Conservation (phyloP, 192 early-diverging fungal species). For the Rhizophagus sp. region DNA sequence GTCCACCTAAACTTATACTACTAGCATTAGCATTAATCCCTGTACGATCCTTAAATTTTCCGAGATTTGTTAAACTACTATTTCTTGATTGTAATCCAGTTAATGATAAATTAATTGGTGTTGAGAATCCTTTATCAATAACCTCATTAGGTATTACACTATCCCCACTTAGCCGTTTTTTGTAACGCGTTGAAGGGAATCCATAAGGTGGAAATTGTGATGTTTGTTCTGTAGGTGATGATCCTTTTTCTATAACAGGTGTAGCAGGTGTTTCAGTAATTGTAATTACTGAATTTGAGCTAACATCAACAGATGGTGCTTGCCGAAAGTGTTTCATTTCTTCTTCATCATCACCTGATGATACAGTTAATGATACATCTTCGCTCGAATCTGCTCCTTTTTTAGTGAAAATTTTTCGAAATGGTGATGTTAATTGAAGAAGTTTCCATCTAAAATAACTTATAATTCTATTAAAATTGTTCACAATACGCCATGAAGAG, state of each 20-base stretch:
- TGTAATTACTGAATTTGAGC: not conserved
- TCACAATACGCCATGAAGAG: not conserved
- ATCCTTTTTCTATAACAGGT: not conserved
- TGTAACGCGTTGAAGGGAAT: not conserved
- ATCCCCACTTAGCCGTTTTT: conserved; percentile 14
- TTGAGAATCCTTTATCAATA: conserved; percentile 11
- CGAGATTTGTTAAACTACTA: not conserved
- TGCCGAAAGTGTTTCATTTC: conserved; percentile 3
- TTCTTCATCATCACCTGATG: not conserved
- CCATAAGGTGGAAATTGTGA: not conserved
- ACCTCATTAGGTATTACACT: not conserved
- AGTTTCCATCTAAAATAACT: conserved; percentile 6
- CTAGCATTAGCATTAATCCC: not conserved
- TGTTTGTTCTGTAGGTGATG: conserved; percentile 11
- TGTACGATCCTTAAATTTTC: not conserved
- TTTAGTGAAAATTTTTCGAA: conserved; percentile 8
- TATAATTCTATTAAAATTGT: not conserved
- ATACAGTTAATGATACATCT: not conserved
- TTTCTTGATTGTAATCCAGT: conserved; percentile 24
- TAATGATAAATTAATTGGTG: conserved; percentile 6
- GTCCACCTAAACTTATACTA: conserved; percentile 1
- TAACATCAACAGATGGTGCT: not conserved
- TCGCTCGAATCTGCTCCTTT: not conserved
- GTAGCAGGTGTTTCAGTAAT: not conserved
- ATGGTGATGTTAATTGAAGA: conserved; percentile 10